A percentile compares a stretch with the other conserved stretches of the same genome.
phyloP scores from a whole-genome alignment of 2,329 filamentous ascomycete species.

The Cyphellophora attinorum region DNA sequence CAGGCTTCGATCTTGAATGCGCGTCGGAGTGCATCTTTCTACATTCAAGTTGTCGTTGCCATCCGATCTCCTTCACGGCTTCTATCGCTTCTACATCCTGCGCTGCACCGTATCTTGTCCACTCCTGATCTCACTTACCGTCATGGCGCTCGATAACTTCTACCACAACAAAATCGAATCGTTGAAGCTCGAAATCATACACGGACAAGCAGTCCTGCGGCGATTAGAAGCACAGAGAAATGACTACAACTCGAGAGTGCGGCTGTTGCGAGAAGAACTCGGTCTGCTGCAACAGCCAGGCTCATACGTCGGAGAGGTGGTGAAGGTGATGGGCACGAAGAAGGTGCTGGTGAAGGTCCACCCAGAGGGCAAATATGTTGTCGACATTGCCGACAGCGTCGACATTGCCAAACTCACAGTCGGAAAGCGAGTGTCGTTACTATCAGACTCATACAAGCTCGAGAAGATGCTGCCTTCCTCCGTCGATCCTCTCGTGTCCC shows the following conservation, averaged over 20 bases:
- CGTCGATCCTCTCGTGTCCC: conserved; percentile 92
- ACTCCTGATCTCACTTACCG: no score
- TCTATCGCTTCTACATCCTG: not conserved
- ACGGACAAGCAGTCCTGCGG: conserved; percentile 89
- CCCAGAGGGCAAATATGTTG: conserved; percentile 98
- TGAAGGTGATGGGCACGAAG: conserved; percentile 99
- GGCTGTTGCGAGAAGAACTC: conserved; percentile 87
- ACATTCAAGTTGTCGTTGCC: no score
- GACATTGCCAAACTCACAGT: conserved; percentile 93
- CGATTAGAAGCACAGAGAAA: conserved; percentile 96
- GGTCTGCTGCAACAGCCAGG: conserved; percentile 93
- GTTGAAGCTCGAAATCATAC: conserved; percentile 99
- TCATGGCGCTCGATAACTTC: conserved; percentile 98
- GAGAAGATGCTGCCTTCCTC: conserved; percentile 98
- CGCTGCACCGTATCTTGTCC: not conserved
- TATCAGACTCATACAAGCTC: conserved; percentile 96
- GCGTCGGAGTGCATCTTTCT: no score
- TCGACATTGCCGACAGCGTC: conserved; percentile 89
- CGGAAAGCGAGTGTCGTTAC: conserved; percentile 91
- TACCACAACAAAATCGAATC: conserved; percentile 99
- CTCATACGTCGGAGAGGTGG: conserved; percentile 98
- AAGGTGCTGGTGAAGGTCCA: conserved; percentile 99
- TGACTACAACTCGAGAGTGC: conserved; percentile 97
- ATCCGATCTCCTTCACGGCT: no score
- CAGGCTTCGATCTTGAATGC: no score